A percentile compares a stretch with the other conserved stretches of the same genome.
These are phyloP conservation scores for Murraya koenigii DNA, from an alignment of 345 rosid genomes.

Conservation along the genomic window DNA sequence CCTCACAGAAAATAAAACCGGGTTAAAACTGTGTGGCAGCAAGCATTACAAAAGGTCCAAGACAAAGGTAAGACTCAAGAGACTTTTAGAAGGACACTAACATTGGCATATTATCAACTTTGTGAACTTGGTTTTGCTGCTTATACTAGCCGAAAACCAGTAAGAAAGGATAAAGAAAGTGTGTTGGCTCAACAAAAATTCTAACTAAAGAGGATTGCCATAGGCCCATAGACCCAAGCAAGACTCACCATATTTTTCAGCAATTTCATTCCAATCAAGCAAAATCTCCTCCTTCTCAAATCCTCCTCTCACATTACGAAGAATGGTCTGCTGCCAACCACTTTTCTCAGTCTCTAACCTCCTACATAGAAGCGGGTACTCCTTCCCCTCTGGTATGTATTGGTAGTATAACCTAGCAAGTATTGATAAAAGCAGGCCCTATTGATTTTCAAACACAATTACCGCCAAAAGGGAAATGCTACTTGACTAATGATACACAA, in stretches of 20 bases:
- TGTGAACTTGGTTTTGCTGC: not conserved
- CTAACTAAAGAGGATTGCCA: not conserved
- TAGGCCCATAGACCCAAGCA: not conserved
- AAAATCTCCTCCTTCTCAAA: constrained; percentile 58
- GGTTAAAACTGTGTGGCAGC: not conserved
- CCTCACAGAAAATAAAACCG: not conserved
- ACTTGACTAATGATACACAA: not conserved
- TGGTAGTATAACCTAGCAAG: constrained; percentile 64
- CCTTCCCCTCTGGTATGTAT: constrained; percentile 77
- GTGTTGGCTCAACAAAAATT: not conserved
- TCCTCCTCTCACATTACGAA: constrained; percentile 23
- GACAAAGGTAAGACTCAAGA: not conserved
- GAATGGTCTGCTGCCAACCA: constrained; percentile 41
- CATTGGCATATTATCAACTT: not conserved
- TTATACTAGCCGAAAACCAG: not conserved
- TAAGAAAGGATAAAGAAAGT: not conserved
- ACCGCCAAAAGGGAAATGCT: not conserved
- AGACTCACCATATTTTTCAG: constrained; percentile 64
- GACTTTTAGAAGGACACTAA: not conserved
- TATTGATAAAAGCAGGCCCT: not conserved
- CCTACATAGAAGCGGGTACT: constrained; percentile 78
- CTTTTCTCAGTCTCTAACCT: constrained; percentile 31
- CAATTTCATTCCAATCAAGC: constrained; percentile 89
- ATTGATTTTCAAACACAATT: not conserved
- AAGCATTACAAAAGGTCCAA: not conserved